Conservation (phyloP, 1,284 basidiomycete species). For the Ustilago bromivora region DNA sequence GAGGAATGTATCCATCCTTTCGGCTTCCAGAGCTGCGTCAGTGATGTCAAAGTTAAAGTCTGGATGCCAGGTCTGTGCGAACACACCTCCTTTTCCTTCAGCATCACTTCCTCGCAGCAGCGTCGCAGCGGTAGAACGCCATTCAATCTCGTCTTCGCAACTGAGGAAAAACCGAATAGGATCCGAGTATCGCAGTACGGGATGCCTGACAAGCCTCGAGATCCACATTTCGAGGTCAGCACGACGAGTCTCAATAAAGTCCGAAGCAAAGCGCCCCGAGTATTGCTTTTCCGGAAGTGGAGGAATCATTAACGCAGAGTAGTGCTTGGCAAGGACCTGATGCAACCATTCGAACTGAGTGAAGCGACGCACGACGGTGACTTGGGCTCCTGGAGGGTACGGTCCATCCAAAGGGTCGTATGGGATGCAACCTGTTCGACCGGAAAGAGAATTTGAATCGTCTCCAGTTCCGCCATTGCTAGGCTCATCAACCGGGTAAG, state of each 20-base stretch:
- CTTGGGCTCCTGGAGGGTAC: slow-evolving; percentile 34
- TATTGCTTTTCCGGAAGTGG: slow-evolving; percentile 86
- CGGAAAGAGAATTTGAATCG: not conserved
- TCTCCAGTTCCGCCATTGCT: not conserved
- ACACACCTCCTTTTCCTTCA: slow-evolving; percentile 72
- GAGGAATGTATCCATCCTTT: slow-evolving; percentile 45
- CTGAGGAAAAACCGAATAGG: slow-evolving; percentile 82
- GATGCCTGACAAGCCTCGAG: slow-evolving; percentile 79
- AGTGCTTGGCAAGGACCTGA: slow-evolving; percentile 76
- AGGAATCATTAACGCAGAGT: slow-evolving; percentile 82
- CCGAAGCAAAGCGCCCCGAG: slow-evolving; percentile 80
- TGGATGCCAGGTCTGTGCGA: slow-evolving; percentile 83
- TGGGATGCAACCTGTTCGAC: slow-evolving; percentile 27
- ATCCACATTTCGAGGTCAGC: slow-evolving; percentile 84
- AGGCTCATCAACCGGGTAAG: slow-evolving; percentile 72
- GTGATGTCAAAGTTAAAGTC: slow-evolving; percentile 80
- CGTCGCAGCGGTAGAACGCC: slow-evolving; percentile 23
- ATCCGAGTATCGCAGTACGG: slow-evolving; percentile 81
- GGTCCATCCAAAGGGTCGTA: slow-evolving; percentile 52
- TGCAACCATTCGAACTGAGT: slow-evolving; percentile 85
- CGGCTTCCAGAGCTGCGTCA: slow-evolving; percentile 47
- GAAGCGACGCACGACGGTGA: slow-evolving; percentile 79
- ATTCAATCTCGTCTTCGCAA: slow-evolving; percentile 45
- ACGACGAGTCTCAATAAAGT: slow-evolving; percentile 83
- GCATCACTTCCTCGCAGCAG: slow-evolving; percentile 18